These are phyloP conservation scores for Melocanna baccifera DNA, from an alignment of 176 grass and related monocot species.

Conservation along the genomic window DNA sequence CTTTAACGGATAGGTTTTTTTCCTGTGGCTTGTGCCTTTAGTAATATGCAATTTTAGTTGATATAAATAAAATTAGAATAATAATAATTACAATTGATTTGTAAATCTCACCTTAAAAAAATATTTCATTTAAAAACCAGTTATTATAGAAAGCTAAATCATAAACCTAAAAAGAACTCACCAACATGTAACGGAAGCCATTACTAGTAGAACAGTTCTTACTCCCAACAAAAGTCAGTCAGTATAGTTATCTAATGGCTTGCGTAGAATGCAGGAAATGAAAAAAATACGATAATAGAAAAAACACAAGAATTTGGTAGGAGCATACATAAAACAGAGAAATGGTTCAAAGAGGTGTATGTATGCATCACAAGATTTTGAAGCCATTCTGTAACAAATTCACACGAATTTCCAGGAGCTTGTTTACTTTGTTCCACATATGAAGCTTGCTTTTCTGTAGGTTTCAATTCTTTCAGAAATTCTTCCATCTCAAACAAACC, in stretches of 20 bases:
- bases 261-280: neutral
- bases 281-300: neutral
- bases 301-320: neutral
- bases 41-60: no score
- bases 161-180: no score
- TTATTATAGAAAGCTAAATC: no score
- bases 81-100: no score
- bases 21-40: no score
- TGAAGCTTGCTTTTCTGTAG: neutral
- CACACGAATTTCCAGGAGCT: neutral
- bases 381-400: neutral
- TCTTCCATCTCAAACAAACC: neutral
- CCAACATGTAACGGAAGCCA: no score
- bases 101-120: no score
- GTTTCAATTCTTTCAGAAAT: neutral
- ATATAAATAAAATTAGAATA: no score
- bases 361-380: neutral
- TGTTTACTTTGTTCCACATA: neutral
- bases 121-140: no score
- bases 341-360: neutral
- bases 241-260: neutral
- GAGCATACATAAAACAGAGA: no score
- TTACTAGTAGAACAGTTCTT: no score
- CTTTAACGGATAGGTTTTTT: no score
- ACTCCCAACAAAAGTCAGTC: neutral